Evolutionary conservation across 495 filamentous ascomycete genomes (phyloP).

Genomic region (Xylaria scruposa): DNA sequence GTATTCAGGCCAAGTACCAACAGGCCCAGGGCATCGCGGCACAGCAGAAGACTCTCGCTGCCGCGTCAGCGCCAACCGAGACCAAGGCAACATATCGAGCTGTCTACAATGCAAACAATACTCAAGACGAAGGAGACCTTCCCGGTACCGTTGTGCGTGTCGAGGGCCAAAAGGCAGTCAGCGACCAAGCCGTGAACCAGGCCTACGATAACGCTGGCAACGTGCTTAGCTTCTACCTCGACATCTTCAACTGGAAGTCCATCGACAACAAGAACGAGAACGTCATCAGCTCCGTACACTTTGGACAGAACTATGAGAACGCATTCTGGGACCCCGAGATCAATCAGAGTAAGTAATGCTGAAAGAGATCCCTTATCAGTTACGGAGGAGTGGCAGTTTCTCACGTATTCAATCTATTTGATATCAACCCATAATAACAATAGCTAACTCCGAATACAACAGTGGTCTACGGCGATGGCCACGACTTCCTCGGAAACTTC

Average conservation of each 20-base stretch:
- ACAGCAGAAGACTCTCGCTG: constrained; percentile 26
- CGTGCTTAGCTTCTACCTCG: constrained; percentile 51
- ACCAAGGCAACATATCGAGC: constrained; percentile 44
- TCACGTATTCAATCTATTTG: not conserved
- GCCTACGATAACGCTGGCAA: constrained; percentile 50
- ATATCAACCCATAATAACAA: not conserved
- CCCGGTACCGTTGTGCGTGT: constrained; percentile 46
- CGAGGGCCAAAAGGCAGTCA: constrained; percentile 45
- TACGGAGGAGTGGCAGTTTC: not conserved
- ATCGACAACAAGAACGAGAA: constrained; percentile 53
- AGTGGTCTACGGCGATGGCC: constrained; percentile 58
- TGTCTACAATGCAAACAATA: constrained; percentile 47
- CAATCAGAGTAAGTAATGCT: constrained; percentile 30
- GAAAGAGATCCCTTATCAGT: not conserved
- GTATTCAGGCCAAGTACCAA: constrained; percentile 41
- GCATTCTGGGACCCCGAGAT: constrained; percentile 47
- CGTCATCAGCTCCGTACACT: constrained; percentile 54
- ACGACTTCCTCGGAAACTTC: constrained; percentile 50
- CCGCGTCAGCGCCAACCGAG: constrained; percentile 24
- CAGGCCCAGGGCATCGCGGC: constrained; percentile 33
- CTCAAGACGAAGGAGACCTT: constrained; percentile 41
- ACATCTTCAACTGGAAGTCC: constrained; percentile 52
- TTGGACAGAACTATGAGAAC: constrained; percentile 51
- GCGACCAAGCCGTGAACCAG: constrained; percentile 46
- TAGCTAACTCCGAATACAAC: constrained; percentile 21